Evolutionary conservation across 225 moss, liverwort and hornwort genomes (phyloP).

Genomic region (Pleurozium schreberi): DNA sequence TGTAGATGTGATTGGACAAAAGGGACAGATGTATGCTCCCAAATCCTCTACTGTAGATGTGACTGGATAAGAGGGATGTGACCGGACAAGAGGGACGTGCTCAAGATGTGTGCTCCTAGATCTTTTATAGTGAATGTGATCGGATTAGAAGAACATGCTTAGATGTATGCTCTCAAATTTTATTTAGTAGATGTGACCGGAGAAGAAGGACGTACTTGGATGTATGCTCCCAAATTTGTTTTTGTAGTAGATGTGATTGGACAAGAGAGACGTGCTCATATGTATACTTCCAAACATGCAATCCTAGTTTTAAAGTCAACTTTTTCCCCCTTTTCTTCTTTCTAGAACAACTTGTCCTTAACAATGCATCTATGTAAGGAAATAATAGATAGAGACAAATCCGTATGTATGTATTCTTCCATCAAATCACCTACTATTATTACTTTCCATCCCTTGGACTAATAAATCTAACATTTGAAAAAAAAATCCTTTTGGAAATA

Average conservation of each 20-base stretch:
- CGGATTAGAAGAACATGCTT: not conserved
- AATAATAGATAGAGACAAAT: not conserved
- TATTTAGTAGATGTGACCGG: not conserved
- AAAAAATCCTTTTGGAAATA: not conserved
- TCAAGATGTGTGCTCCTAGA: no score
- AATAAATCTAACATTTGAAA: not conserved
- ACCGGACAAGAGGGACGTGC: no score
- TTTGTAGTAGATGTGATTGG: no score
- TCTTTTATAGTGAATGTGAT: no score
- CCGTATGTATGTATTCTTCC: accelerated
- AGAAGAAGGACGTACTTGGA: no score
- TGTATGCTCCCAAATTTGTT: no score
- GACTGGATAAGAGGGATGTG: accelerated
- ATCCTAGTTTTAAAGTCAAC: not conserved
- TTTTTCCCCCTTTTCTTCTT: not conserved
- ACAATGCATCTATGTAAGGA: not conserved
- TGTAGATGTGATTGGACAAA: no score
- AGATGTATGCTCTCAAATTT: no score
- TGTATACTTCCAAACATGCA: not conserved
- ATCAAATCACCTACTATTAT: no score
- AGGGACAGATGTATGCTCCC: no score
- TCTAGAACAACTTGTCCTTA: not conserved
- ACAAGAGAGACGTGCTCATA: no score
- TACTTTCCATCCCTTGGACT: accelerated
- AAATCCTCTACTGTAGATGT: not conserved